A percentile compares a stretch with the other conserved stretches of the same genome.
phyloP scores from a whole-genome alignment of 371 early-diverging fungal genomes.

The Mortierella sp. region DNA sequence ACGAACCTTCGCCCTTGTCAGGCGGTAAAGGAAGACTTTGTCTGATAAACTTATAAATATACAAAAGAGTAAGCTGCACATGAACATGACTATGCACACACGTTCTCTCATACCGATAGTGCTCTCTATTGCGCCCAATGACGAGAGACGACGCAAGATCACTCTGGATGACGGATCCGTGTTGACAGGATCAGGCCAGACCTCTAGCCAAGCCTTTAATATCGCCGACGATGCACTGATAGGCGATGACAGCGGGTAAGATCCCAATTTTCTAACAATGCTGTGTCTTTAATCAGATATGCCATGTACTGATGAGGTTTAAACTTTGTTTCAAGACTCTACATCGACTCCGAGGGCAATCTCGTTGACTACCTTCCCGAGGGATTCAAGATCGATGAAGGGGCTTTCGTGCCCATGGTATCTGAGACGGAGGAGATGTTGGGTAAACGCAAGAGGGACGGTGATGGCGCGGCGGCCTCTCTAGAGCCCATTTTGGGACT shows the following conservation, averaged over 20 bases:
- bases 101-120: conserved; percentile 1
- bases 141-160: conserved; percentile 31
- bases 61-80: no score
- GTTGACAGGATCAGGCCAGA: not conserved
- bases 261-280: no score
- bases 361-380: conserved; percentile 27
- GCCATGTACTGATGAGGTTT: not conserved
- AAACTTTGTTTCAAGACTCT: conserved; percentile 12
- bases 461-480: not conserved
- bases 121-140: not conserved
- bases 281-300: not conserved
- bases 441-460: conserved; percentile 7
- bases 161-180: conserved; percentile 29
- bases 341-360: conserved; percentile 46
- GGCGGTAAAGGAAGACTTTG: not conserved
- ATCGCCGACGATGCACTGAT: conserved; percentile 26
- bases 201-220: not conserved
- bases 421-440: not conserved
- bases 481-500: not conserved
- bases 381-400: conserved; percentile 7
- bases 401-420: not conserved
- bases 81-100: no score
- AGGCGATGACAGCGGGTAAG: conserved; percentile 35
- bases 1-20: not conserved
- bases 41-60: no score